These are phyloP conservation scores for Boletus semigastroideus DNA, from an alignment of 1,284 basidiomycete genomes.

Conservation along the genomic window DNA sequence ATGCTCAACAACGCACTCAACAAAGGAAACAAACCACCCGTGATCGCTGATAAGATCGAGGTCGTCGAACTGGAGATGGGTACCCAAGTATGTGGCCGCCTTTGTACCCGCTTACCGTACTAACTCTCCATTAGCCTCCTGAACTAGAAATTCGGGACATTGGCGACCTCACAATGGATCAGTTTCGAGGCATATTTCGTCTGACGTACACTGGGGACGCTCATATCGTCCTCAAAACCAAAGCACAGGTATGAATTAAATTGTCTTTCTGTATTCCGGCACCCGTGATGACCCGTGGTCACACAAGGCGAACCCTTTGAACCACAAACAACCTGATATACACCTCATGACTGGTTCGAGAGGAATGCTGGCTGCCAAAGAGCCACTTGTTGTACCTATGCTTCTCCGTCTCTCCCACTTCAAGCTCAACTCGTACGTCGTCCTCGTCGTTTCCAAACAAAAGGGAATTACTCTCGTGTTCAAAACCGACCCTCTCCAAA, in stretches of 20 bases:
- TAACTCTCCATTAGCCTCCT: slow-evolving; percentile 66
- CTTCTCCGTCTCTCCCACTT: slow-evolving; percentile 94
- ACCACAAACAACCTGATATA: slow-evolving; percentile 84
- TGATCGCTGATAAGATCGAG: slow-evolving; percentile 96
- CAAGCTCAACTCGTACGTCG: slow-evolving; percentile 93
- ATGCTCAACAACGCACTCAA: slow-evolving; percentile 95
- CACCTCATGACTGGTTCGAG: slow-evolving; percentile 71
- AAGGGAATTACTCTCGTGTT: slow-evolving; percentile 99
- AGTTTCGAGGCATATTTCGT: slow-evolving; percentile 96
- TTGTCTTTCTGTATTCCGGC: neutral
- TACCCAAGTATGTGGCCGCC: slow-evolving; percentile 67
- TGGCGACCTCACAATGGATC: slow-evolving; percentile 92
- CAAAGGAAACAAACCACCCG: slow-evolving; percentile 96
- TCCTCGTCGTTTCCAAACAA: slow-evolving; percentile 94
- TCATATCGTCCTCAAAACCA: slow-evolving; percentile 92
- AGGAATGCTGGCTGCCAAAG: slow-evolving; percentile 89
- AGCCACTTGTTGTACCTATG: slow-evolving; percentile 97
- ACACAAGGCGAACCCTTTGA: slow-evolving; percentile 89
- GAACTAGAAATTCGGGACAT: slow-evolving; percentile 98
- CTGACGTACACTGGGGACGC: slow-evolving; percentile 96
- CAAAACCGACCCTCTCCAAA: slow-evolving; percentile 98
- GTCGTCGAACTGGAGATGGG: slow-evolving; percentile 99
- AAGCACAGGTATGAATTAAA: slow-evolving; percentile 75
- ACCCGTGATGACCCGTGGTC: slow-evolving; percentile 4
- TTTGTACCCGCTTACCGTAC: slow-evolving; percentile 8